Evolutionary conservation across 2,329 filamentous ascomycete species (phyloP).

Genomic region (Cytospora piceicola): DNA sequence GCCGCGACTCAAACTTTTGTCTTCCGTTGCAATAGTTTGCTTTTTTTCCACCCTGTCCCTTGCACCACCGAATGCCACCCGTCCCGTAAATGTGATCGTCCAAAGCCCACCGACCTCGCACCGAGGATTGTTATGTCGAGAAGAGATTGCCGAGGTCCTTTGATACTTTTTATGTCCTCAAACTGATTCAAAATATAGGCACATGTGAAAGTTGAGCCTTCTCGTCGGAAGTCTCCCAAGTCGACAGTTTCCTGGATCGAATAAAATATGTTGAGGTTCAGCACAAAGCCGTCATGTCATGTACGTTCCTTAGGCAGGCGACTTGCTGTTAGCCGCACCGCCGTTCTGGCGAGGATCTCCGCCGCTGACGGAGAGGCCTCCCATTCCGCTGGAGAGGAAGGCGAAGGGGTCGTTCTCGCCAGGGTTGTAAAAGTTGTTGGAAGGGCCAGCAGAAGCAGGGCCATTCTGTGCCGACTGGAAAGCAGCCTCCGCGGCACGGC

Average conservation of each 20-base stretch:
- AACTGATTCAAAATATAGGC: constrained; percentile 29
- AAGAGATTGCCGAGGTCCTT: constrained; percentile 23
- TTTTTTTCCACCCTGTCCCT: constrained; percentile 26
- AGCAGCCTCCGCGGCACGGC: constrained; percentile 89
- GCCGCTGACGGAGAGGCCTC: constrained; percentile 71
- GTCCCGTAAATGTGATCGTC: constrained; percentile 28
- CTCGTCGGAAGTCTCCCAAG: background rate
- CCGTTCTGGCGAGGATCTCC: constrained; percentile 67
- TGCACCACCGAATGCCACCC: constrained; percentile 27
- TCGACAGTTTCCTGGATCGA: constrained; percentile 22
- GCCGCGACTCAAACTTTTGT: constrained; percentile 26
- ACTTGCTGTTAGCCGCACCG: constrained; percentile 61
- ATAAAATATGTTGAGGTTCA: constrained; percentile 22
- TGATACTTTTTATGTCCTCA: constrained; percentile 29
- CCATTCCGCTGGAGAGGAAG: constrained; percentile 76
- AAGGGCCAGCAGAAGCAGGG: constrained; percentile 74
- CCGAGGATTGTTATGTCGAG: constrained; percentile 26
- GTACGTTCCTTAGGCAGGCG: constrained; percentile 54
- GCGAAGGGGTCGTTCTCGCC: constrained; percentile 76
- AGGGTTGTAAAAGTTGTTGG: constrained; percentile 71
- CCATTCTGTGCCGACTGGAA: constrained; percentile 89
- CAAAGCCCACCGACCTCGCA: constrained; percentile 28
- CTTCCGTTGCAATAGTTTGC: constrained; percentile 29
- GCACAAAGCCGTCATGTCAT: constrained; percentile 22
- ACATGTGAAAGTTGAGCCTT: constrained; percentile 23